Conservation (phyloP, 768 basidiomycete genomes). For the Xerocomellus amylosporus region DNA sequence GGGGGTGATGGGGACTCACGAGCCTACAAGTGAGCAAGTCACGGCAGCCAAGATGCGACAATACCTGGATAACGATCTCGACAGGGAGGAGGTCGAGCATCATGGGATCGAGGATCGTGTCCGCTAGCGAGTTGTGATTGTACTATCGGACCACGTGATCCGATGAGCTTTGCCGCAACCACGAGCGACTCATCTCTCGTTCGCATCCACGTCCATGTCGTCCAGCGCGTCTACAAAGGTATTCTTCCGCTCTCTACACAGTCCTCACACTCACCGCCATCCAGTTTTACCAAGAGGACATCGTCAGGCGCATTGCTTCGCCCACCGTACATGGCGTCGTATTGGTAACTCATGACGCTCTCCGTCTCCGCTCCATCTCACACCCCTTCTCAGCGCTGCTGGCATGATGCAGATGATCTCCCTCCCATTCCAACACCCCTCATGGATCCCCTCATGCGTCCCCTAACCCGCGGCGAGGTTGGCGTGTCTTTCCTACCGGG, state of each 20-base stretch:
- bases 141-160: slow-evolving; percentile 21
- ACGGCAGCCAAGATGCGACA: slow-evolving; percentile 20
- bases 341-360: slow-evolving; percentile 44
- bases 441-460: slow-evolving; percentile 71
- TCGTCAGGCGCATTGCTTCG: slow-evolving; percentile 48
- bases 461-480: slow-evolving; percentile 75
- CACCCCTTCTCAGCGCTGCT: slow-evolving; percentile 61
- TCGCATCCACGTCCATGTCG: slow-evolving; percentile 28
- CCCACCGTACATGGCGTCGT: slow-evolving; percentile 57
- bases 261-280: not conserved
- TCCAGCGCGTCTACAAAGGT: slow-evolving; percentile 36
- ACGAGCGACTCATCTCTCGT: not conserved
- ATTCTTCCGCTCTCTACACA: not conserved
- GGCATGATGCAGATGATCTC: slow-evolving; percentile 83
- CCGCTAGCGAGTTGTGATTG: not conserved
- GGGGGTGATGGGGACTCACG: slow-evolving; percentile 11
- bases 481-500: slow-evolving; percentile 67
- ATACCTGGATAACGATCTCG: slow-evolving; percentile 25
- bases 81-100: slow-evolving; percentile 20
- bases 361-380: slow-evolving; percentile 9
- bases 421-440: slow-evolving; percentile 40
- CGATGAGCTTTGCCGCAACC: not conserved
- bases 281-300: slow-evolving; percentile 68
- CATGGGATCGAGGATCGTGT: not conserved
- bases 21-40: slow-evolving; percentile 29